These are phyloP conservation scores for Cavenderia fasciculata DNA, from an alignment of 78 protist species.

Conservation along the genomic window DNA sequence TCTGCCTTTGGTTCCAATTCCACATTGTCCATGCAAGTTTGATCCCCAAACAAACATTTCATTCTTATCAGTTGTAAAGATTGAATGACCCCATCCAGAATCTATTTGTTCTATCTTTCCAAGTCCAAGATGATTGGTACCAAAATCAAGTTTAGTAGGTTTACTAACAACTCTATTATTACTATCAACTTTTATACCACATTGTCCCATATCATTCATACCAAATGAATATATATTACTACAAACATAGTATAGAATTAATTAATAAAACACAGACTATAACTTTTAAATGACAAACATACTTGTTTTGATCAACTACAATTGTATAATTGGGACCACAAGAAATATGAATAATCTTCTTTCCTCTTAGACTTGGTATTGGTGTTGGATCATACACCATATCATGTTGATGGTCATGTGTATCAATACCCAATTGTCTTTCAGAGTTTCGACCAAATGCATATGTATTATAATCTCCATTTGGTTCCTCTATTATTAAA, in stretches of 20 bases:
- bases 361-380: slow-evolving; percentile 2
- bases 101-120: background rate
- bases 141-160: background rate
- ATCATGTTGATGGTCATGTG: background rate
- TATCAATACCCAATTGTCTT: slow-evolving; percentile 31
- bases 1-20: background rate
- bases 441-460: slow-evolving; percentile 56
- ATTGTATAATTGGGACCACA: slow-evolving; percentile 54
- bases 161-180: background rate
- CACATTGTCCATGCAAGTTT: slow-evolving; percentile 65
- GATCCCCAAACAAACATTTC: slow-evolving; percentile 49
- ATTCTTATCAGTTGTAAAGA: background rate
- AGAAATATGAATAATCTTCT: slow-evolving; percentile 11
- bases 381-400: slow-evolving; percentile 28
- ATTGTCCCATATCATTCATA: slow-evolving; percentile 54
- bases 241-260: background rate
- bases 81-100: slow-evolving; percentile 65
- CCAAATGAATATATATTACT: slow-evolving; percentile 48
- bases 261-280: background rate
- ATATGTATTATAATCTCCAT: background rate
- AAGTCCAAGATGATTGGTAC: no score
- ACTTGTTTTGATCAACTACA: background rate
- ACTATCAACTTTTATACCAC: background rate
- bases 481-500: background rate
- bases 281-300: background rate